Conservation (phyloP, 2,329 filamentous ascomycete species). For the Graphiopsis chlorocephala region DNA sequence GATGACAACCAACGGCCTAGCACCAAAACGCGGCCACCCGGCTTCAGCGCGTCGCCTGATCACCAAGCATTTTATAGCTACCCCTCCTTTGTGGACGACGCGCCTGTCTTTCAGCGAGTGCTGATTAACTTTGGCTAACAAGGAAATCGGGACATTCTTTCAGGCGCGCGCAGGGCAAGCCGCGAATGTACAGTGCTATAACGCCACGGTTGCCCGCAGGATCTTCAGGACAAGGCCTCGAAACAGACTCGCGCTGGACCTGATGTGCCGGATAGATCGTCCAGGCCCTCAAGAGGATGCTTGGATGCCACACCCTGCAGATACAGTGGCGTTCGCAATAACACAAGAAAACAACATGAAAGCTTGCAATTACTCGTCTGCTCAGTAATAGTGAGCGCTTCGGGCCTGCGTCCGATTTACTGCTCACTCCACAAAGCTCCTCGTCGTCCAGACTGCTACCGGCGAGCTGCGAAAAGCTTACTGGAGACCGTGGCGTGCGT, state of each 20-base stretch:
- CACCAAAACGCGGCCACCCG: neutral
- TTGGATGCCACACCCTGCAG: neutral
- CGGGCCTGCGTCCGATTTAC: neutral
- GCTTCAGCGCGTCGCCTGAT: neutral
- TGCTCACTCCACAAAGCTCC: neutral
- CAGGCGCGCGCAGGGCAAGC: neutral
- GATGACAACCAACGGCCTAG: neutral
- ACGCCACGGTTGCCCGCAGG: neutral
- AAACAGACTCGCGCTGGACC: neutral
- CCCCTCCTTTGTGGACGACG: neutral
- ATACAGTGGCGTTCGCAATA: neutral
- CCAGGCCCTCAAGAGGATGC: slow-evolving; percentile 3
- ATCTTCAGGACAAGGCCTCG: slow-evolving; percentile 11
- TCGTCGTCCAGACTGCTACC: neutral
- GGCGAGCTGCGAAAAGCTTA: slow-evolving; percentile 7
- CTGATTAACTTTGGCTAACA: neutral
- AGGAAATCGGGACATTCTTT: neutral
- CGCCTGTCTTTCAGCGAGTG: neutral
- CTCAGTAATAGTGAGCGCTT: neutral
- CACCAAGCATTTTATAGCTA: neutral
- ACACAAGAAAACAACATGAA: neutral
- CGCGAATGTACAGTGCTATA: neutral
- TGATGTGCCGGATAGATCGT: slow-evolving; percentile 13
- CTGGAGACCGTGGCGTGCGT: neutral
- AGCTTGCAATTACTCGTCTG: neutral